These are phyloP conservation scores for Brassica napus DNA, from an alignment of 345 rosid genomes.

Conservation along the genomic window DNA sequence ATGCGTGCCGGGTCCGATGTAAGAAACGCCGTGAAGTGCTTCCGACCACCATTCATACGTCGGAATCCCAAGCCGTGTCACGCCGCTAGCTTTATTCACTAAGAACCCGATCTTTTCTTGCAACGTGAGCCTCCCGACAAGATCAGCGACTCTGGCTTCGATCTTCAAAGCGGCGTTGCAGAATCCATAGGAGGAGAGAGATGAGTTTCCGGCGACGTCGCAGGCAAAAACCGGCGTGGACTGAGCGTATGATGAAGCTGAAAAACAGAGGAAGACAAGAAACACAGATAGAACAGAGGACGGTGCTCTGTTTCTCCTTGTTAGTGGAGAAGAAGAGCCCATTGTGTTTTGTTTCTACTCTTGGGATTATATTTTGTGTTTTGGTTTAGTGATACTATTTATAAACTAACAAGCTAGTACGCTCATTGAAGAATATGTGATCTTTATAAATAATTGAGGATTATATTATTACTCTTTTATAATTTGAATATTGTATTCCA, in stretches of 20 bases:
- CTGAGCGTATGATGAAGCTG: constrained; percentile 37
- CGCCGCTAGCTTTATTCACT: constrained; percentile 58
- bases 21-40: constrained; percentile 91
- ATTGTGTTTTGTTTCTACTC: constrained; percentile 24
- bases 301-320: constrained; percentile 33
- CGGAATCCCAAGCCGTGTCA: constrained; percentile 77
- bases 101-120: constrained; percentile 72
- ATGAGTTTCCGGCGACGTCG: constrained; percentile 51
- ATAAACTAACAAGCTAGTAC: constrained; percentile 21
- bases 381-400: constrained; percentile 18
- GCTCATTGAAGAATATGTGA: constrained; percentile 16
- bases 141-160: constrained; percentile 62
- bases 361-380: constrained; percentile 4
- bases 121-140: constrained; percentile 70
- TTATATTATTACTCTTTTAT: constrained; percentile 2
- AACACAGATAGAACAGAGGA: constrained; percentile 40
- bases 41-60: constrained; percentile 96
- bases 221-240: constrained; percentile 73
- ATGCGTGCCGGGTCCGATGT: constrained; percentile 72
- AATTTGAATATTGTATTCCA: neutral
- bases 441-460: neutral
- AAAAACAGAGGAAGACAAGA: constrained; percentile 12
- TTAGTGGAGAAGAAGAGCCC: constrained; percentile 38
- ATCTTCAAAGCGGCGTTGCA: constrained; percentile 51
- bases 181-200: constrained; percentile 55